Evolutionary conservation across 2,329 filamentous ascomycete species (phyloP), one percentile per base, ranked within the genome.

Genomic region (Colletotrichum cordylinicola): DNA sequence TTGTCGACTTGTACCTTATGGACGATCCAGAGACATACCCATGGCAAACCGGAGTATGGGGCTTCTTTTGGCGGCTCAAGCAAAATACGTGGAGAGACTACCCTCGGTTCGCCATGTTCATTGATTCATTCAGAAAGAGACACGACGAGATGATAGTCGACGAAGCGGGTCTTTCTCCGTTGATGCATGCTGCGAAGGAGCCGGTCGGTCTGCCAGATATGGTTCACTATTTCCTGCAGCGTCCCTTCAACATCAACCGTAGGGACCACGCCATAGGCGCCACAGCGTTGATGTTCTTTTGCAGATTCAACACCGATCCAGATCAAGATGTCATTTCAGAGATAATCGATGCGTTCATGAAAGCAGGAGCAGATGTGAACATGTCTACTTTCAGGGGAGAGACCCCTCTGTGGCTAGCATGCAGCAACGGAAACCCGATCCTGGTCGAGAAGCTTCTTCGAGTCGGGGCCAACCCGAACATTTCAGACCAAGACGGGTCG

Each of bases 111-210:
- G 66, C 48, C 13, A 39, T 29, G 52, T 16, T 60, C 16, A 16
- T 31, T 15, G 66, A 68, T 15, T 60, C 33, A 8, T 65, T 31
- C 16, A 68, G 31, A 16, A 21, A 27, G 12, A 43, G 52, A 24
- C n/a, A 67, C 6, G 24, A 52, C 4, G 33, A 68, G 21, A 39
- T 39, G 21, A 39, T 37, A 9, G 10, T 18, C 8, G 64, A 73
- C 12, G 12, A 58, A 3, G 16, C 27, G 12, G 71, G 73, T 2
- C 70, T 78, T 16, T 77, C 72, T 3, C 33, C 71, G 4, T 58
- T 80, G 3, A 79, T 80, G 76, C 61, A 69, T 35, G 79, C 78
- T 27, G 77, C 76, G 8, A 67, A 67, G 10, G 77, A 55, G 9
- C 24, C 48, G 4, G 12, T 29, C 4, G 75, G 75, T 18, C 65